Conservation (phyloP, 1,284 basidiomycete species). For the Austroboletus novae-zelandiae region DNA sequence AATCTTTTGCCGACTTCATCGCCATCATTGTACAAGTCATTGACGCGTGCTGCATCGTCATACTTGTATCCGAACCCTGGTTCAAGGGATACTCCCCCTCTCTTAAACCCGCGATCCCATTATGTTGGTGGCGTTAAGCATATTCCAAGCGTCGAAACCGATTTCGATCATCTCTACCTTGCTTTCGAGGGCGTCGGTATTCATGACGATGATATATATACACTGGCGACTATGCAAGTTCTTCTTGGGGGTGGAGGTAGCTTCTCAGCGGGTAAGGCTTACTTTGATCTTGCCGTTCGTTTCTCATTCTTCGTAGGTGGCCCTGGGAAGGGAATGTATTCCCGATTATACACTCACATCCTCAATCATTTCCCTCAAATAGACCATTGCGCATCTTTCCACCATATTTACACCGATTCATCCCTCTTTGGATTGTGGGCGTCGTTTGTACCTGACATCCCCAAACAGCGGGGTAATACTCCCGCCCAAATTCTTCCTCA, state of each 20-base stretch:
- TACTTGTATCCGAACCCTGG: slow-evolving; percentile 56
- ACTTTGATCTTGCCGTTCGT: not conserved
- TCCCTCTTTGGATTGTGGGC: slow-evolving; percentile 94
- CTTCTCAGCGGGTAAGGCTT: slow-evolving; percentile 81
- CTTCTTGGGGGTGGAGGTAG: slow-evolving; percentile 93
- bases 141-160: slow-evolving; percentile 64
- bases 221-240: slow-evolving; percentile 93
- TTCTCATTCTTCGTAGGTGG: slow-evolving; percentile 56
- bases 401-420: slow-evolving; percentile 95
- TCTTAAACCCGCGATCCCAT: slow-evolving; percentile 46
- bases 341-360: slow-evolving; percentile 95
- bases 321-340: slow-evolving; percentile 99
- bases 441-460: slow-evolving; percentile 76
- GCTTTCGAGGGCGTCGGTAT: slow-evolving; percentile 93
- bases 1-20: slow-evolving; percentile 55
- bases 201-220: slow-evolving; percentile 92
- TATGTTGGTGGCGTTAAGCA: slow-evolving; percentile 89
- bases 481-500: slow-evolving; percentile 78
- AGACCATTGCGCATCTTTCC: slow-evolving; percentile 97
- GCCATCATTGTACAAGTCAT: slow-evolving; percentile 60
- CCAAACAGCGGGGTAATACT: slow-evolving; percentile 56
- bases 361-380: slow-evolving; percentile 93
- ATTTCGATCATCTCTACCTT: slow-evolving; percentile 93
- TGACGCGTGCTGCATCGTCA: slow-evolving; percentile 71
- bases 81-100: slow-evolving; percentile 26